Conservation (phyloP, 2,329 filamentous ascomycete genomes). For the Penicillium carneum region DNA sequence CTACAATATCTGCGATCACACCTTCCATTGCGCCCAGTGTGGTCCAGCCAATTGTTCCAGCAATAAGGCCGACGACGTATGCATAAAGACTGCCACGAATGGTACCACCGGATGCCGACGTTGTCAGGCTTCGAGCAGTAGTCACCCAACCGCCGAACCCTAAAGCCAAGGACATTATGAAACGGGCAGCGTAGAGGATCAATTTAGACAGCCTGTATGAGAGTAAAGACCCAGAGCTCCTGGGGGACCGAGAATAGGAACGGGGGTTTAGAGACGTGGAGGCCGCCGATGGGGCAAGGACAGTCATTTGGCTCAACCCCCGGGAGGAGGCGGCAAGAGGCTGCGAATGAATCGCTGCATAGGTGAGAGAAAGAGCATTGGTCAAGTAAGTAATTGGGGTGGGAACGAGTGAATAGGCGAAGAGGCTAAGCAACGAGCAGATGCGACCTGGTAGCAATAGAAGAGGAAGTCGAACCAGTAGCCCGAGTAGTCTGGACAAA, state of each 20-base stretch:
- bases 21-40: constrained; percentile 90
- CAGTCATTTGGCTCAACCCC: constrained; percentile 80
- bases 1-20: constrained; percentile 83
- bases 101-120: constrained; percentile 58
- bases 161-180: constrained; percentile 87
- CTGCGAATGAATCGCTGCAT: constrained; percentile 90
- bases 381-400: constrained; percentile 84
- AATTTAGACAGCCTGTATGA: constrained; percentile 91
- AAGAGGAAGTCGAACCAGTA: constrained; percentile 83
- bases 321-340: constrained; percentile 78
- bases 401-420: constrained; percentile 81
- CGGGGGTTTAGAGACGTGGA: constrained; percentile 68
- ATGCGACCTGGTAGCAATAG: constrained; percentile 80
- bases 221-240: constrained; percentile 65
- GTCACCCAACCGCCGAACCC: constrained; percentile 97
- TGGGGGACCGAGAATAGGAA: constrained; percentile 52
- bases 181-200: constrained; percentile 85
- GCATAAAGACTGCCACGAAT: constrained; percentile 86
- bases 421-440: constrained; percentile 71
- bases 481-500: constrained; percentile 79
- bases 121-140: constrained; percentile 78
- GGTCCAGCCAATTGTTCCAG: constrained; percentile 92
- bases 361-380: constrained; percentile 89
- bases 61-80: constrained; percentile 90
- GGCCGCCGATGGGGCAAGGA: constrained; percentile 72